Percentiles rank a stretch among this genome's conserved stretches.
These are phyloP conservation scores for Thozetella sp. DNA, from an alignment of 495 filamentous ascomycete genomes.

Conservation along the genomic window DNA sequence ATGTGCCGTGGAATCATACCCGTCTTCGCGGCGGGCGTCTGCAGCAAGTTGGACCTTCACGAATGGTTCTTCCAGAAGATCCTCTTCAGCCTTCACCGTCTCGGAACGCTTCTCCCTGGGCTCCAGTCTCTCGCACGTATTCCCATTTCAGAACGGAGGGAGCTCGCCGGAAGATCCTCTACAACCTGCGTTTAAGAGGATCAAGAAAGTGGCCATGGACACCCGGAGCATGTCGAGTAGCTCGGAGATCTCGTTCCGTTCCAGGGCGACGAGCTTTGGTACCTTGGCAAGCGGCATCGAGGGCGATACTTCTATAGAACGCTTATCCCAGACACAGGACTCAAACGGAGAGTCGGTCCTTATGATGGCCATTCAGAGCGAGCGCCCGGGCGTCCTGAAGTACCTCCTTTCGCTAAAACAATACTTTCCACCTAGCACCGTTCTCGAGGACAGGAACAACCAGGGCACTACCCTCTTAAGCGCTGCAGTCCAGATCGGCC, in stretches of 20 bases:
- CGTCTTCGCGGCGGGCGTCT: conserved; percentile 38
- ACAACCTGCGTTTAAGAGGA: conserved; percentile 49
- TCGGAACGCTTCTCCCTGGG: conserved; percentile 50
- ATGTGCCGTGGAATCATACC: conserved; percentile 27
- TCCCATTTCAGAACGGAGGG: conserved; percentile 74
- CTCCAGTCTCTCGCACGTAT: conserved; percentile 81
- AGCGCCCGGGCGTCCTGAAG: conserved; percentile 65
- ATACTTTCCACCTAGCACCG: conserved; percentile 66
- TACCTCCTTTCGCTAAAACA: conserved; percentile 79
- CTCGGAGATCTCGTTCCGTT: conserved; percentile 76
- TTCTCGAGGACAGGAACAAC: conserved; percentile 83
- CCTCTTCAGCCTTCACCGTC: conserved; percentile 40
- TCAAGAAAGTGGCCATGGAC: conserved; percentile 86
- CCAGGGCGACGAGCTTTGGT: conserved; percentile 73
- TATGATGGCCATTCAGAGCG: conserved; percentile 94
- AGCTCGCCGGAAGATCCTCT: conserved; percentile 26
- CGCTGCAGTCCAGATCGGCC: conserved; percentile 90
- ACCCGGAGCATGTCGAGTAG: conserved; percentile 84
- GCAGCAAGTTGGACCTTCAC: conserved; percentile 40
- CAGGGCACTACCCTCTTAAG: conserved; percentile 89
- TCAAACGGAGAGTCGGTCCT: conserved; percentile 79
- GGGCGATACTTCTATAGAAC: conserved; percentile 84
- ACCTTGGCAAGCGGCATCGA: conserved; percentile 75
- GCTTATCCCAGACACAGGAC: conserved; percentile 79
- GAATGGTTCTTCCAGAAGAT: conserved; percentile 45